phyloP scores from a whole-genome alignment of 2,329 filamentous ascomycete genomes.

The Tolypocladium endophyticum region DNA sequence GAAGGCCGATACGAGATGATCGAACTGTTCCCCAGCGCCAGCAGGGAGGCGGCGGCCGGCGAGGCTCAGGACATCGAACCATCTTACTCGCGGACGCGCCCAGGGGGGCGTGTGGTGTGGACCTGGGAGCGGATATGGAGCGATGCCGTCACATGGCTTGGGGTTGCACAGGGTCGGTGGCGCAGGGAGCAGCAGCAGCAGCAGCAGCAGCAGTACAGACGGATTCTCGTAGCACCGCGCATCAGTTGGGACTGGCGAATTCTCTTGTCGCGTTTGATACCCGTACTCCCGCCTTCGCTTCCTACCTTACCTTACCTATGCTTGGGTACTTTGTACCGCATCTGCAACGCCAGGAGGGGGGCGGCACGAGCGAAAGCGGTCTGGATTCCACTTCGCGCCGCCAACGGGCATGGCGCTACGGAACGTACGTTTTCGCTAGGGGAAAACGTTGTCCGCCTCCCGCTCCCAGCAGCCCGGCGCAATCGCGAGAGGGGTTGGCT shows the following conservation, averaged over 20 bases:
- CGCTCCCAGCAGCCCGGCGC: background rate
- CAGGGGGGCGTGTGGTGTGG: background rate
- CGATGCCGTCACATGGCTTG: background rate
- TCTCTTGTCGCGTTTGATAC: background rate
- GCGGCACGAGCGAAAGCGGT: background rate
- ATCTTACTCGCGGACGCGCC: background rate
- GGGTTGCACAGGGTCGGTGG: background rate
- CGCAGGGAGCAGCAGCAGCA: background rate
- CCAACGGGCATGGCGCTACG: background rate
- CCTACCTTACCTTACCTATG: too few species aligned
- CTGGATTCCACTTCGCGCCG: background rate
- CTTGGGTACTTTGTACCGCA: background rate
- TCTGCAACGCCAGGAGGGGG: background rate
- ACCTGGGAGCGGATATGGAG: background rate
- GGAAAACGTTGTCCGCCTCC: too few species aligned
- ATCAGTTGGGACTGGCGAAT: background rate
- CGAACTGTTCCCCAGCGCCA: background rate
- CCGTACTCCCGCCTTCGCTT: too few species aligned
- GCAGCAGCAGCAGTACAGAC: too few species aligned
- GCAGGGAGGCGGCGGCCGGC: background rate
- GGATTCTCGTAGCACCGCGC: background rate
- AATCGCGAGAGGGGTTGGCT: too few species aligned
- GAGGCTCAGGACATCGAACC: background rate
- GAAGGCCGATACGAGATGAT: background rate
- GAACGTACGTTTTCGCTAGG: background rate